Evolutionary conservation across 2,329 filamentous ascomycete genomes (phyloP).

Genomic region (Plenodomus lindquistii): DNA sequence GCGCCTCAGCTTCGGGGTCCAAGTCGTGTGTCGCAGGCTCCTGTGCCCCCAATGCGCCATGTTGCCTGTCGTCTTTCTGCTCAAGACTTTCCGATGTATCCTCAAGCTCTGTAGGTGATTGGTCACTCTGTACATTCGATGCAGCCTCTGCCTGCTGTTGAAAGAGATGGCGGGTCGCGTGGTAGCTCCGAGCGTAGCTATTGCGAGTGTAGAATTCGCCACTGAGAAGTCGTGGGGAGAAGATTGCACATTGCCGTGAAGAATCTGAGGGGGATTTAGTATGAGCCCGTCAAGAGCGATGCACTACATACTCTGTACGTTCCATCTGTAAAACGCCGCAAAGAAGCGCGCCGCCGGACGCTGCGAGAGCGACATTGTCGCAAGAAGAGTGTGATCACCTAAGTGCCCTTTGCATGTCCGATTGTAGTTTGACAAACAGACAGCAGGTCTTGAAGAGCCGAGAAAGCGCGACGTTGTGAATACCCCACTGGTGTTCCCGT

Average conservation of each 20-base stretch:
- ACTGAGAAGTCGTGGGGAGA: background rate
- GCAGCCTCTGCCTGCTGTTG: conserved; percentile 10
- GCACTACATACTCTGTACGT: conserved; percentile 26
- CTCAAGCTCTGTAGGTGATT: background rate
- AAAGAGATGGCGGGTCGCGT: conserved; percentile 12
- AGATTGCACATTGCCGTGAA: conserved; percentile 4
- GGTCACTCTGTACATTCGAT: conserved; percentile 1
- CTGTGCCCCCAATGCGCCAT: background rate
- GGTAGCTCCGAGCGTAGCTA: conserved; percentile 8
- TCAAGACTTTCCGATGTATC: background rate
- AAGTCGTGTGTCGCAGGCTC: conserved; percentile 1
- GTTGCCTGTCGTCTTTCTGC: background rate
- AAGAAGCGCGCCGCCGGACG: conserved; percentile 45
- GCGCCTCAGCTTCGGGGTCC: conserved; percentile 4
- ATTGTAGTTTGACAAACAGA: background rate
- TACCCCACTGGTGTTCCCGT: background rate
- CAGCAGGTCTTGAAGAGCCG: background rate
- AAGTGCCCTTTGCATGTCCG: no score
- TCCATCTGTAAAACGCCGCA: conserved; percentile 51
- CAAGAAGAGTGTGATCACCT: background rate
- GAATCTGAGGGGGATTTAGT: conserved; percentile 16
- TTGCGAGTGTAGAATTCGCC: background rate
- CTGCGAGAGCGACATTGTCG: conserved; percentile 23
- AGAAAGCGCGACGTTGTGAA: background rate
- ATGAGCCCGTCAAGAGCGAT: background rate